These are phyloP conservation scores for Penicillium fimorum DNA, from an alignment of 495 filamentous ascomycete genomes.

Conservation along the genomic window DNA sequence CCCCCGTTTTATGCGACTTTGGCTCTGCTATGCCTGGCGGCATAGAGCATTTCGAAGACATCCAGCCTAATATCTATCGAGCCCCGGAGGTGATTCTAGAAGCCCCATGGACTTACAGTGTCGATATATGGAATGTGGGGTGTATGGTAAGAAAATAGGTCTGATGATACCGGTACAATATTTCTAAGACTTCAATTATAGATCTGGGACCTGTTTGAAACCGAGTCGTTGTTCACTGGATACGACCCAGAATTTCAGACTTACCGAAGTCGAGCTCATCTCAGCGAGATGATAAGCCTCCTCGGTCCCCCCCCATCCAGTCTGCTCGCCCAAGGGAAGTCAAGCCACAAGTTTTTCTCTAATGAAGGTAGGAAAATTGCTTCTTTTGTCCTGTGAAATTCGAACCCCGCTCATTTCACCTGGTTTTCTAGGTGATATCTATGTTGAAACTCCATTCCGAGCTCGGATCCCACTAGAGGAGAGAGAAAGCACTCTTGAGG, in stretches of 20 bases:
- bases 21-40: slow-evolving; percentile 20
- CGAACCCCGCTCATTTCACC: too few species aligned
- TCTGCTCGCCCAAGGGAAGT: slow-evolving; percentile 29
- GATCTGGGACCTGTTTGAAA: slow-evolving; percentile 35
- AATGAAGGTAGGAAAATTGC: slow-evolving; percentile 19
- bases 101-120: slow-evolving; percentile 36
- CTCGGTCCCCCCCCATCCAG: slow-evolving; percentile 41
- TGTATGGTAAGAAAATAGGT: slow-evolving; percentile 43
- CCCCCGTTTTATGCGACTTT: slow-evolving; percentile 31
- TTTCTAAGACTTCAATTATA: slow-evolving; percentile 7
- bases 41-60: slow-evolving; percentile 20
- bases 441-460: too few species aligned
- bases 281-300: slow-evolving; percentile 41
- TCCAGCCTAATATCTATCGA: slow-evolving; percentile 42
- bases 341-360: slow-evolving; percentile 20
- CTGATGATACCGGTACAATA: too few species aligned
- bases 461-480: too few species aligned
- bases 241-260: slow-evolving; percentile 22
- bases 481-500: slow-evolving; percentile 19
- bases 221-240: slow-evolving; percentile 28
- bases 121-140: slow-evolving; percentile 48
- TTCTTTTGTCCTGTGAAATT: too few species aligned
- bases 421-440: too few species aligned
- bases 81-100: slow-evolving; percentile 44
- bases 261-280: slow-evolving; percentile 42